Base-by-base conservation (phyloP, 1,139 yeast species). In the Eremothecium cymbalariae region DNA sequence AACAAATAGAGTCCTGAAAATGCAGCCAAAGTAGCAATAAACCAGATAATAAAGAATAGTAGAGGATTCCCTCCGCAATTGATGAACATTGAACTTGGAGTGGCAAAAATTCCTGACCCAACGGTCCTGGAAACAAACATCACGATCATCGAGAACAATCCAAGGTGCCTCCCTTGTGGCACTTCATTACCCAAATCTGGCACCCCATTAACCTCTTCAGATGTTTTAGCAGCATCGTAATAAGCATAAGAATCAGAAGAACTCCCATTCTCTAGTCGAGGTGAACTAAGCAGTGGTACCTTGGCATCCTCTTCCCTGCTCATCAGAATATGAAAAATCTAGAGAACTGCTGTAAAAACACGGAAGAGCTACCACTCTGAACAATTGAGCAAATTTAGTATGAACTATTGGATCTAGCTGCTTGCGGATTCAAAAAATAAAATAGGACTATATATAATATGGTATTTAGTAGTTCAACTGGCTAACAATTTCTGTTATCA, bases 81-180 rank as follows among this genome's bases (percentile, higher is more conserved):
- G 28, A 68, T 69, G 48, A 71, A 77, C 23, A 80, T 73, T 16
- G 77, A 72, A 12, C 82, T 70, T 0, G 88, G 78, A 1, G 78
- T 73, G 11, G 85, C 78, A 59, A 80, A 77, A 12, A 80, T 79
- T 0, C 90, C 90, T 1, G 85, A 75, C 0, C 90, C 90, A n/a
- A 80, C 64, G 28, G 80, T 79, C 40, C 86, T 61, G 16, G 83
- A 74, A 3, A 80, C 67, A 46, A 77, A 76, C 39, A 78, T 55
- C 36, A 77, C 68, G 32, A 77, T 66, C 0, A 83, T 77, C 4
- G 85, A 75, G 46, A 70, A 77, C 2, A 77, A 53, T 0, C 88
- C 88, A 40, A 80, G 54, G 54, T 80, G 86, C 21, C 90, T 62
- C 1, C 90, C 88, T 44, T 77, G 85, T 0, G 88, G 88, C 1